A percentile compares a stretch with the other conserved stretches of the same genome.
Conservation (phyloP, 495 filamentous ascomycete genomes). For the Penicillium subrubescens region DNA sequence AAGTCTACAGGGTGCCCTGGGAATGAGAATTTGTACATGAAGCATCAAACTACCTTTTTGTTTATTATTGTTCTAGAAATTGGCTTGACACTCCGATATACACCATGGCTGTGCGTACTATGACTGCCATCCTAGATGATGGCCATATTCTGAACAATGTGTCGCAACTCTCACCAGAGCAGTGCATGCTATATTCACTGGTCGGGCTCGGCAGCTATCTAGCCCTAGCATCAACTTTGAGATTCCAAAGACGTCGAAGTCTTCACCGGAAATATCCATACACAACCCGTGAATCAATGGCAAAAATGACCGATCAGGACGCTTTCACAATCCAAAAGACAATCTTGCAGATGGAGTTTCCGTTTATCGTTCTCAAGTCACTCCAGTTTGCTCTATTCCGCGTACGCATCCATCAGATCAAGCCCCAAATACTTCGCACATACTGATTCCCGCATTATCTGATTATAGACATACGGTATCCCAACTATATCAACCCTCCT, state of each 20-base stretch:
- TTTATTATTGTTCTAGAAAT: background rate
- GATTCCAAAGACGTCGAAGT: conserved; percentile 47
- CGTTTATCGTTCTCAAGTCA: conserved; percentile 52
- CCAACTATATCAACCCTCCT: conserved; percentile 62
- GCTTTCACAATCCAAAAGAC: conserved; percentile 57
- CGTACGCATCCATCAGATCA: conserved; percentile 23
- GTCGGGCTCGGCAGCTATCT: conserved; percentile 25
- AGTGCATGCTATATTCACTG: conserved; percentile 11
- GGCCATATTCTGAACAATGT: background rate
- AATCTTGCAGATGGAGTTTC: conserved; percentile 55
- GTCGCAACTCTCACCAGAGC: background rate
- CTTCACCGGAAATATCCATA: conserved; percentile 50
- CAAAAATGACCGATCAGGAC: conserved; percentile 59
- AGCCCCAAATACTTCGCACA: background rate
- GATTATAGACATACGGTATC: conserved; percentile 63
- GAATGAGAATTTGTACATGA: background rate
- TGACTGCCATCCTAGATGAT: background rate
- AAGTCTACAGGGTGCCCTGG: background rate
- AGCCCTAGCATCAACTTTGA: conserved; percentile 33
- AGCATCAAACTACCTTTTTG: background rate
- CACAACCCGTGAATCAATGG: conserved; percentile 50
- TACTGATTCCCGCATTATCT: conserved; percentile 2
- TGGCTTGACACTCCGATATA: background rate
- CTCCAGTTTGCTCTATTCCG: conserved; percentile 67
- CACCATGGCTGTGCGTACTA: conserved; percentile 3